These are phyloP conservation scores for Flaveria bidentis DNA, from an alignment of 129 eudicot species.

Conservation along the genomic window DNA sequence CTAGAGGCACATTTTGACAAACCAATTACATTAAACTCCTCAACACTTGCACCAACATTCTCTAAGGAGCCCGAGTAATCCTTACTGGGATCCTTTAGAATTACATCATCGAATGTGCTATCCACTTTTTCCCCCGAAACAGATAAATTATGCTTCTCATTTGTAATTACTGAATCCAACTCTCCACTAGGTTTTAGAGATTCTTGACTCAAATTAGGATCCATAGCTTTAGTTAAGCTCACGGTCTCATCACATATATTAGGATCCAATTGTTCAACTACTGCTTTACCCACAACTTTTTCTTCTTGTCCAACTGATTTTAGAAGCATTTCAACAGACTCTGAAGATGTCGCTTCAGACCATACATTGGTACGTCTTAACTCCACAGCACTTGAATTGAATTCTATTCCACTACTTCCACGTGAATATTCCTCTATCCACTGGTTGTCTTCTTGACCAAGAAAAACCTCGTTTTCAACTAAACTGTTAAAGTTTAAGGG, in stretches of 20 bases:
- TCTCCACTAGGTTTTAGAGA: conserved; percentile 31
- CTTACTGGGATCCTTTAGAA: conserved; percentile 28
- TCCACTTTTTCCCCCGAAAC: conserved; percentile 37
- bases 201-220: conserved; percentile 39
- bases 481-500: conserved; percentile 65
- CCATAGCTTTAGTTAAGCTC: conserved; percentile 45
- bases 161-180: conserved; percentile 28
- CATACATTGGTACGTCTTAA: conserved; percentile 82
- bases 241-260: conserved; percentile 39
- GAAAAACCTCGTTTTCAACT: conserved; percentile 79
- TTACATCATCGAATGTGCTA: conserved; percentile 28
- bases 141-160: conserved; percentile 24
- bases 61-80: conserved; percentile 28
- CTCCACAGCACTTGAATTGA: conserved; percentile 66
- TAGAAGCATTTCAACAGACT: conserved; percentile 91
- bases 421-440: conserved; percentile 91
- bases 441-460: conserved; percentile 87
- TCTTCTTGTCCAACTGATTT: conserved; percentile 94
- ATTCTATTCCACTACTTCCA: conserved; percentile 70
- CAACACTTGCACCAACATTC: conserved; percentile 19
- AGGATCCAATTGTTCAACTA: conserved; percentile 37
- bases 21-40: conserved; percentile 32
- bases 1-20: conserved; percentile 20
- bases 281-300: conserved; percentile 51
- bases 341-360: conserved; percentile 96